Percentiles rank a stretch among this genome's conserved stretches.
phyloP scores from a whole-genome alignment of 1,139 yeast genomes.

The Protomyces lactucae-debilis region DNA sequence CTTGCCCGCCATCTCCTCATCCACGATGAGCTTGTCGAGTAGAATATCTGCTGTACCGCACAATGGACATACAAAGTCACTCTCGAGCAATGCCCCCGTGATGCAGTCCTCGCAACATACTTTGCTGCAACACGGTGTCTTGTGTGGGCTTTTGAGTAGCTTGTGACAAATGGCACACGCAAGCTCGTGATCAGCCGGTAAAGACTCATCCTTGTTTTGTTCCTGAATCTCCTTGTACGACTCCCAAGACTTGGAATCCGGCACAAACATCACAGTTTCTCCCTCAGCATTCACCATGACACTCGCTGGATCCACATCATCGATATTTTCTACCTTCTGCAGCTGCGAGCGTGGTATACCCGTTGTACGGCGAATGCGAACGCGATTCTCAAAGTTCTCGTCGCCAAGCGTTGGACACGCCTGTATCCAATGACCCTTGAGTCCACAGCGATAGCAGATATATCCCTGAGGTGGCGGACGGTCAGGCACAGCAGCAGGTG shows the following conservation, averaged over 20 bases:
- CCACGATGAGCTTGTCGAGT: constrained; percentile 46
- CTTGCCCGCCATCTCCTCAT: neutral
- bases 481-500: constrained; percentile 45
- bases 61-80: constrained; percentile 86
- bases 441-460: constrained; percentile 94
- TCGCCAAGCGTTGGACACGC: constrained; percentile 93
- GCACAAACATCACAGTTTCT: constrained; percentile 88
- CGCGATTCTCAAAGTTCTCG: constrained; percentile 86
- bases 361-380: constrained; percentile 78
- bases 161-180: constrained; percentile 58
- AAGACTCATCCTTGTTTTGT: constrained; percentile 47
- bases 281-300: constrained; percentile 93
- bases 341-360: constrained; percentile 95
- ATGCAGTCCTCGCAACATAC: constrained; percentile 57
- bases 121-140: constrained; percentile 74
- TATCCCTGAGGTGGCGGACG: constrained; percentile 93
- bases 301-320: constrained; percentile 46
- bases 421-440: constrained; percentile 89
- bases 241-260: constrained; percentile 86
- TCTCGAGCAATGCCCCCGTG: constrained; percentile 70
- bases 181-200: constrained; percentile 56
- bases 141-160: constrained; percentile 67
- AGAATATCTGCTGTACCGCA: constrained; percentile 71
- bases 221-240: constrained; percentile 55
- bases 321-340: constrained; percentile 68